Conservation (phyloP, 768 basidiomycete genomes). For the Suillus fuscotomentosus region DNA sequence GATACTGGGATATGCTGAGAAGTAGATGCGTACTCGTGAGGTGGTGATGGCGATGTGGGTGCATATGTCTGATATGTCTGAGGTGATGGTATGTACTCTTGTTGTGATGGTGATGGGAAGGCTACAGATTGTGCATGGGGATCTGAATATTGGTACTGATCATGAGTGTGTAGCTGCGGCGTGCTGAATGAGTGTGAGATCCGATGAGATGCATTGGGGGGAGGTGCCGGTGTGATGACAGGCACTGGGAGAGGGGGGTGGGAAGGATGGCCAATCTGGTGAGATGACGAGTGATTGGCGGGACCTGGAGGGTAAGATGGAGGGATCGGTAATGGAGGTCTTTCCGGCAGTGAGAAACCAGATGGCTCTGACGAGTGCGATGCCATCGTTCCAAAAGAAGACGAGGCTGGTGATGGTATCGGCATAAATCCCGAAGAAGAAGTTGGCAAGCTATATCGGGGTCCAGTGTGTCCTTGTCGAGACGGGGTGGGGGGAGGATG, state of each 20-base stretch:
- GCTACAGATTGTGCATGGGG: constrained; percentile 20
- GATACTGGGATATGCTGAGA: constrained; percentile 1
- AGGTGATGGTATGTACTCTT: constrained; percentile 24
- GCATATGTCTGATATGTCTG: constrained; percentile 20
- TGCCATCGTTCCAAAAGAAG: constrained; percentile 35
- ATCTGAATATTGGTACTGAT: constrained; percentile 17
- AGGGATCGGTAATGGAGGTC: constrained; percentile 38
- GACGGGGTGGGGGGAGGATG: constrained; percentile 31
- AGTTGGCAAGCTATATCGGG: constrained; percentile 66
- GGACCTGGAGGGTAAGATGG: constrained; percentile 18
- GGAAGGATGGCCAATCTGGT: constrained; percentile 16
- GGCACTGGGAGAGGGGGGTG: constrained; percentile 12
- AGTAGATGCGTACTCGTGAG: constrained; percentile 18
- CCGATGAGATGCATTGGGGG: constrained; percentile 15
- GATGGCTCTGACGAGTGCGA: constrained; percentile 35
- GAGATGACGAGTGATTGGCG: constrained; percentile 18
- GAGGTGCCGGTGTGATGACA: constrained; percentile 14
- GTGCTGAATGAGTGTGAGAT: constrained; percentile 28
- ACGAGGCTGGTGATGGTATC: constrained; percentile 38
- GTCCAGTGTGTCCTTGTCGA: constrained; percentile 37
- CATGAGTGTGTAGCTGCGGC: constrained; percentile 26
- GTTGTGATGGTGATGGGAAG: constrained; percentile 26
- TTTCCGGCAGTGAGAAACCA: constrained; percentile 32
- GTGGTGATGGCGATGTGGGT: constrained; percentile 23
- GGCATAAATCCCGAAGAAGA: constrained; percentile 72